Conservation (phyloP, 1,284 basidiomycete species). For the Rhodotorula sp. region DNA sequence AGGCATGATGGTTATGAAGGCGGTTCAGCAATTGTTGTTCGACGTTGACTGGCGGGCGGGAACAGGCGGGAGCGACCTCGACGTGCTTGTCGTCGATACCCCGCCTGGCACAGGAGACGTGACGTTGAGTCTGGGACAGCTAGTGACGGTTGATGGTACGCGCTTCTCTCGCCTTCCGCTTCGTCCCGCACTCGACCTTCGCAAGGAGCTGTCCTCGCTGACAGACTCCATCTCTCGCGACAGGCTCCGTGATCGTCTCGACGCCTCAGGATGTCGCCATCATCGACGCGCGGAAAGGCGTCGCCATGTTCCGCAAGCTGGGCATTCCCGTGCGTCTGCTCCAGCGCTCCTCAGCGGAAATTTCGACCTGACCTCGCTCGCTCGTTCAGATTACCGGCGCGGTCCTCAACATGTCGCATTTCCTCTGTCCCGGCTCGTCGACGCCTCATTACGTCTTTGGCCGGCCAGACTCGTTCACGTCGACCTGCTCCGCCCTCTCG, state of each 20-base stretch:
- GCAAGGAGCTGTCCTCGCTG: neutral
- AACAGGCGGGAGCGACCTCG: slow-evolving; percentile 57
- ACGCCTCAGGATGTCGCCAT: slow-evolving; percentile 95
- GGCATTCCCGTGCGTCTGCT: slow-evolving; percentile 66
- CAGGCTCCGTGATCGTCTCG: slow-evolving; percentile 86
- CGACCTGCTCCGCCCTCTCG: slow-evolving; percentile 61
- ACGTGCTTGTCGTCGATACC: slow-evolving; percentile 91
- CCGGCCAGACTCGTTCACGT: slow-evolving; percentile 62
- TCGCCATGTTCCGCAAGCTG: slow-evolving; percentile 89
- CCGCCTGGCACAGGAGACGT: slow-evolving; percentile 98
- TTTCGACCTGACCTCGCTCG: too few species aligned
- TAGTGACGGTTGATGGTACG: slow-evolving; percentile 83
- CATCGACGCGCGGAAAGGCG: slow-evolving; percentile 86
- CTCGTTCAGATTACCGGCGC: slow-evolving; percentile 73
- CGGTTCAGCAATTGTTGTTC: slow-evolving; percentile 92
- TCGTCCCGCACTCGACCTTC: neutral
- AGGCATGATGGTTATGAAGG: slow-evolving; percentile 98
- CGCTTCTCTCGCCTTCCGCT: slow-evolving; percentile 27
- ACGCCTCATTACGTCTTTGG: slow-evolving; percentile 78
- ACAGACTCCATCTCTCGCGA: too few species aligned
- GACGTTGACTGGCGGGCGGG: slow-evolving; percentile 81
- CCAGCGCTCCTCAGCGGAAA: neutral
- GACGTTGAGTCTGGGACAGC: slow-evolving; percentile 84
- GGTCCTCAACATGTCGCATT: slow-evolving; percentile 87
- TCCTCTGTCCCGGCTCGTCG: slow-evolving; percentile 73